Base-by-base conservation (phyloP, 192 early-diverging fungal species). In the Rhizoclosmatium sp. region DNA sequence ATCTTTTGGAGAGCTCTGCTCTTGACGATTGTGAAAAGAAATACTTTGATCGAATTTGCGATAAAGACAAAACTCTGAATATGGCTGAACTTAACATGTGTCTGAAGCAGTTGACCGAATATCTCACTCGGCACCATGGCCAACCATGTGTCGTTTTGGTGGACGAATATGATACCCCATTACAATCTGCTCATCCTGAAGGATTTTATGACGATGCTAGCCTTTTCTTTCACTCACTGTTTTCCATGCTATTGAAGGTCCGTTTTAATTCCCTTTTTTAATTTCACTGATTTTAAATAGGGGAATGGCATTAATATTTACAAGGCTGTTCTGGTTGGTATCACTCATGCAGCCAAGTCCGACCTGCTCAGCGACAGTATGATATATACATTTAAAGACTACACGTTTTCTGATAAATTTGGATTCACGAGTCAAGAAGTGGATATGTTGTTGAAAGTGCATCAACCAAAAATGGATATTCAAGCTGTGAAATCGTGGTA, bases 391-490 rank as follows among this genome's bases (percentile, higher is more conserved):
- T 69, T 69, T 12, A 47, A 5, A 1, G 45, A 69, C 47, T 23
- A 10, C 4, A 47, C 9, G 23, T 69, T 69, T 42, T 69, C 67
- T 41, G 67, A 69, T 44, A 69, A 69, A 69, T 69, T 69, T 69
- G 67, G 67, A 46, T 69, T 69, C 47, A 45, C 67, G 67, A 47
- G 46, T 41, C 40, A 69, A 44, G 67, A 69, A 69, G 67, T 69
- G 67, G 67, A 46, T 2, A 14, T 69, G 42, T 23, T 69, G 47
- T 44, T 69, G 47, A 12, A 42, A 69, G 45, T 45, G 45, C 67
- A 69, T 5, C 67, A 69, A 3, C 67, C 67, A 45, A 2, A 44
- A 45, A 45, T 69, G 67, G 67, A 69, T 48, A 12, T 47, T 19
- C 5, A 12, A 23, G 21, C 40, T n/a, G 61, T 64, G 61, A 64